phyloP scores from a whole-genome alignment of 1,139 yeast genomes.

The Kluyveromyces marxianus region DNA sequence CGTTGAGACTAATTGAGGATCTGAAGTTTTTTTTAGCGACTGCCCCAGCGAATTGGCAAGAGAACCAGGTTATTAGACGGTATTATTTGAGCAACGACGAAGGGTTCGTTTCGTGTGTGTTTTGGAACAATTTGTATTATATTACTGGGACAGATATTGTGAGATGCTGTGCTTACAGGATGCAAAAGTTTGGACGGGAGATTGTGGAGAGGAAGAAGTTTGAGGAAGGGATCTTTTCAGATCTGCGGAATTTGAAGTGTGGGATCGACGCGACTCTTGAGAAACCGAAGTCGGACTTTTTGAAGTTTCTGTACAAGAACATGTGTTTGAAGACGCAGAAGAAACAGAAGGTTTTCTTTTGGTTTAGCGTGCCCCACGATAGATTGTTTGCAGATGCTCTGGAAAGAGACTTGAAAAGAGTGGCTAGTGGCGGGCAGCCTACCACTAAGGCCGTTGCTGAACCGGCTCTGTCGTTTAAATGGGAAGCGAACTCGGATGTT shows the following conservation, averaged over 20 bases:
- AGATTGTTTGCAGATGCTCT: slow-evolving; percentile 87
- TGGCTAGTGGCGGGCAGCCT: slow-evolving; percentile 46
- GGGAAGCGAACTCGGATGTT: slow-evolving; percentile 28
- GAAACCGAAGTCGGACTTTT: slow-evolving; percentile 77
- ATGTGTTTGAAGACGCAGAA: slow-evolving; percentile 89
- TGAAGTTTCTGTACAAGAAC: slow-evolving; percentile 78
- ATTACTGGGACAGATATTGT: slow-evolving; percentile 96
- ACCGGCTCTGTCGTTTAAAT: slow-evolving; percentile 57
- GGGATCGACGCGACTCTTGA: slow-evolving; percentile 86
- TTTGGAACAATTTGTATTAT: slow-evolving; percentile 85
- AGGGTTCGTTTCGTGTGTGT: slow-evolving; percentile 85
- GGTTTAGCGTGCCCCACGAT: slow-evolving; percentile 96
- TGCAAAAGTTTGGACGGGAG: slow-evolving; percentile 83
- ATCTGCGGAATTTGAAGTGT: slow-evolving; percentile 76
- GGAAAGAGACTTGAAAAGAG: slow-evolving; percentile 86
- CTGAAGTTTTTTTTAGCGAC: slow-evolving; percentile 79
- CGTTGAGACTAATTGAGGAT: slow-evolving; percentile 58
- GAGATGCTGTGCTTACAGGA: slow-evolving; percentile 80
- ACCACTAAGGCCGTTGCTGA: slow-evolving; percentile 55
- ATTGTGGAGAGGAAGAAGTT: slow-evolving; percentile 84
- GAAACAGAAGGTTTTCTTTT: slow-evolving; percentile 92
- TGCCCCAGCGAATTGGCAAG: slow-evolving; percentile 94
- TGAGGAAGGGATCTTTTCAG: slow-evolving; percentile 94
- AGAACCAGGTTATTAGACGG: slow-evolving; percentile 77
- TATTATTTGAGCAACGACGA: slow-evolving; percentile 84